Base-by-base conservation (phyloP, 345 rosid species). In the Schrenkiella parvula region DNA sequence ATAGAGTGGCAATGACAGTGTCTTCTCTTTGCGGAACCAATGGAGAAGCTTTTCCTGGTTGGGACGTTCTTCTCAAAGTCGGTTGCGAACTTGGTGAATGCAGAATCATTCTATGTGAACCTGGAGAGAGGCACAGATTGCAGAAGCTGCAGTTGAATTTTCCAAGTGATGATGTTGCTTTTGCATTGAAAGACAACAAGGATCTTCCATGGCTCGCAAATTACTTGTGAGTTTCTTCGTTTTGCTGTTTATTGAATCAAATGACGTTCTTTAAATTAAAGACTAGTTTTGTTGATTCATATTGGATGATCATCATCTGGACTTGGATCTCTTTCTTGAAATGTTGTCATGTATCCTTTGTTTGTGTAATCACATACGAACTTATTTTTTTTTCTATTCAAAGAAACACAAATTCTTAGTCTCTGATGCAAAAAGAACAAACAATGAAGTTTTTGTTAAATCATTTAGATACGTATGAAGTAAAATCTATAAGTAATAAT, bases 61-160 rank as follows among this genome's bases (percentile, higher is more conserved):
- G 99, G 99, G 99, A 91, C 64, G 62, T 79, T 25, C 91, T 93
- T 74, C 68, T 93, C 35, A 85, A 79, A 82, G 78, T 89, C 38
- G 95, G 98, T 64, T 93, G 98, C 44, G 84, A 83, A 77, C 89
- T 93, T 15, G 98, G 98, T 63, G 98, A 91, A 80, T 87, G 95
- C 82, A 84, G 95, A 64, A 85, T 93, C 73, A 81, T 93, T 77
- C 46, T 88, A 12, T 88, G 98, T 75, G 97, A 93, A 75, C 72
- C 97, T 11, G 97, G 96, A 53, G 80, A 87, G 57, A 88, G 79
- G 70, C 97, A 93, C 64, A 86, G 88, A 68, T 55, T 86, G 82
- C 98, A 93, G 78, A 93, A 93, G 74, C 78, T 93, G 85, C 98
- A 88, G 89, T 92, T 93, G 57, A 93, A 93, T 74, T 93, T 87